Conservation (phyloP, 495 filamentous ascomycete species). For the Lentithecium fluviatile region DNA sequence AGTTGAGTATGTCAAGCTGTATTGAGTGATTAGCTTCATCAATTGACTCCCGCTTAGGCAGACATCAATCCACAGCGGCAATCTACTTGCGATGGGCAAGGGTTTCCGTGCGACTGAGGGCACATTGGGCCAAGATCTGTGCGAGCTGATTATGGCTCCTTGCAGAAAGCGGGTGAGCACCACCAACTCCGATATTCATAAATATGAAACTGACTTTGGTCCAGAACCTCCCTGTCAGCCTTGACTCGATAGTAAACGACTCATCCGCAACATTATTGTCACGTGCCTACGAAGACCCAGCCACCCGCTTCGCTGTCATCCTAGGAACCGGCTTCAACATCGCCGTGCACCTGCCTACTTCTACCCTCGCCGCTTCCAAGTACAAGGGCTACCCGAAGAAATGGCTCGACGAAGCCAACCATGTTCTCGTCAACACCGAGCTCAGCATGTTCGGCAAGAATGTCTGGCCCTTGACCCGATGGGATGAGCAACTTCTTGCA, state of each 20-base stretch:
- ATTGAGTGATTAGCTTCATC: neutral
- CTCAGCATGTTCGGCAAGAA: slow-evolving; percentile 49
- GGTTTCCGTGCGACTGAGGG: slow-evolving; percentile 61
- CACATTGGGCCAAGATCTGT: slow-evolving; percentile 58
- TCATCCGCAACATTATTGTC: slow-evolving; percentile 46
- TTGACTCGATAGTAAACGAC: slow-evolving; percentile 49
- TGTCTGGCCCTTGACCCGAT: slow-evolving; percentile 44
- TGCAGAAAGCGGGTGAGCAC: slow-evolving; percentile 50
- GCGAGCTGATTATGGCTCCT: slow-evolving; percentile 56
- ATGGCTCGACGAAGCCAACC: slow-evolving; percentile 41
- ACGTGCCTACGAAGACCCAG: slow-evolving; percentile 43
- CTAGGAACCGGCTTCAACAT: slow-evolving; percentile 49
- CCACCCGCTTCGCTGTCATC: slow-evolving; percentile 47
- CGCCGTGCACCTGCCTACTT: slow-evolving; percentile 44
- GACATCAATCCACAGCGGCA: slow-evolving; percentile 58
- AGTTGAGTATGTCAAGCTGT: slow-evolving; percentile 52
- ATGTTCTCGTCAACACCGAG: slow-evolving; percentile 50
- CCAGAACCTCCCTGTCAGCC: slow-evolving; percentile 43
- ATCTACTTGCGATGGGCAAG: slow-evolving; percentile 65
- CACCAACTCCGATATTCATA: neutral
- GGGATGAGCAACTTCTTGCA: slow-evolving; percentile 47
- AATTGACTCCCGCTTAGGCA: slow-evolving; percentile 40
- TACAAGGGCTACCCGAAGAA: slow-evolving; percentile 41
- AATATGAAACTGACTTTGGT: slow-evolving; percentile 9
- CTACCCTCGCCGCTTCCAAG: slow-evolving; percentile 40